Evolutionary conservation across 163 green algal genomes (phyloP), one percentile per base, ranked within the genome.

Genomic region (Scenedesmus sp.): DNA sequence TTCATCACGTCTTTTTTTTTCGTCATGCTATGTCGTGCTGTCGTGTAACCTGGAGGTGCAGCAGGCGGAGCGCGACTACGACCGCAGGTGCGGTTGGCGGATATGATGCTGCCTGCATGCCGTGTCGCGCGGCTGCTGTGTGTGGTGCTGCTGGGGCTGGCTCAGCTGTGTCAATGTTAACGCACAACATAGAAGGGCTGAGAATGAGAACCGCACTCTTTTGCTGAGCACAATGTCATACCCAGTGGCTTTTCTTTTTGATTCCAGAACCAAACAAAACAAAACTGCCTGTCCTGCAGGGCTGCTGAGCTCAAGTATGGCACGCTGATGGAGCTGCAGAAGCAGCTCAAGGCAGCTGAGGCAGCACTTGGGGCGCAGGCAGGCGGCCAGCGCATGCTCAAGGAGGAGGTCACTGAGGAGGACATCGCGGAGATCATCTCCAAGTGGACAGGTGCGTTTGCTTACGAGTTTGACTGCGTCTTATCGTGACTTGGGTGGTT

Each of bases 351-450:
- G 83, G 92, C 94, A 8, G 97, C 96, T 2, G 95, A 98, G 93
- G 93, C 93, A 16, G 92, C 92, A 0, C 91, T 98, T 79, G 26
- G 15, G n/a, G 83, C 77, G 23, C 67, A 60, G 13, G 91, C 79
- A 34, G 86, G 79, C 16, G 94, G 90, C 3, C 64, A 84, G 79
- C 94, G 96, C 83, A 95, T 98, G 95, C 94, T 98, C 56, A 95
- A 97, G 60, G 97, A 99, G 93, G 98, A 99, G 94, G 98, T 99
- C 4, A 99, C 97, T 2, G 97, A 99, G 94, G 87, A 90, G 4
- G 98, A 99, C 95, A 98, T 99, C 74, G 95, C 96, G 3, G 96
- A 99, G 92, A 97, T 99, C 88, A 98, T 99, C 90, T 94, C 92
- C 90, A 97, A 97, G 89, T 99, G 98, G 98, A 99, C 94, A 34